Evolutionary conservation across 495 filamentous ascomycete species (phyloP), one percentile per base, ranked within the genome.

Genomic region (Penicillium pancosmium): DNA sequence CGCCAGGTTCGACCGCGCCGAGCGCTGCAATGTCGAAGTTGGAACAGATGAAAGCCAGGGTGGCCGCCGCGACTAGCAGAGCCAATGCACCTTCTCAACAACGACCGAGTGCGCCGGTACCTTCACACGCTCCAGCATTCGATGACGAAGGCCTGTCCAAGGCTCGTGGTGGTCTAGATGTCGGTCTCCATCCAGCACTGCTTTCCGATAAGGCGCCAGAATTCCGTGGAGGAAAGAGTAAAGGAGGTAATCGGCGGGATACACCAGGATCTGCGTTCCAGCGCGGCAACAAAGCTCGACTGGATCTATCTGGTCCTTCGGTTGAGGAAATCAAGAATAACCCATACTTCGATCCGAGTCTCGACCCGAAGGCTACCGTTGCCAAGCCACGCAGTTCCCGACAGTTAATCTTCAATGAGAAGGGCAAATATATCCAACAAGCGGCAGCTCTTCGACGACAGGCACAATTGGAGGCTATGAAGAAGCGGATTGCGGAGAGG

Each of bases 381-480:
- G 82, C 82, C 25, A 89, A 80, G 63, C 81, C 80, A 21, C 82
- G 91, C 38, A 78, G 88, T 53, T 78, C 89, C 2, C 85, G 89
- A 44, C 85, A 91, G 63, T 82, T 98, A 18, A 72, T 91, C 11
- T 98, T 98, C 81, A 96, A 97, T 74, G 87, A 93, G 65, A 96
- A 96, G 70, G 94, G 94, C 51, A 97, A 97, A 82, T 98, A 95
- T 66, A 95, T 97, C 52, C 86, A 89, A 60, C 93, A 97, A 71
- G 95, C 90, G 2, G 91, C 89, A 69, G 92, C 91, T 59, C 78
- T 97, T 19, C 85, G 94, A 46, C 82, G 91, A 59, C 91, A 96
- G 73, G 91, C 88, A 25, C 88, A 89, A 64, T 79, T 99, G 44
- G 94, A 98, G 78, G 88, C 85, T 38, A 92, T 98, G 88, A 97